Evolutionary conservation across 163 green algal genomes (phyloP).

Genomic region (Chloromonas sp.): DNA sequence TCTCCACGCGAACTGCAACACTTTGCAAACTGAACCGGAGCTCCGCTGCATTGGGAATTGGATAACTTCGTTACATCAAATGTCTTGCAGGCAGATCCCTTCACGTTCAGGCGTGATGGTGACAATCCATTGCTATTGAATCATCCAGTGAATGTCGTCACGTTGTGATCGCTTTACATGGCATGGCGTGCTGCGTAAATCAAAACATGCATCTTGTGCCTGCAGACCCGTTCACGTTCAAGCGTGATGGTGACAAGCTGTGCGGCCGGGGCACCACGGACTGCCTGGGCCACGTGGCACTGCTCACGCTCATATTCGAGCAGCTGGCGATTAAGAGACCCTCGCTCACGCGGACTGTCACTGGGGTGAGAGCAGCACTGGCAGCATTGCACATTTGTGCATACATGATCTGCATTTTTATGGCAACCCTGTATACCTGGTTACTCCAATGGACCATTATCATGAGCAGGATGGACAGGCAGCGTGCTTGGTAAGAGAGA

Average conservation of each 20-base stretch:
- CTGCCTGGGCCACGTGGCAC: constrained; percentile 72
- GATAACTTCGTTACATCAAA: too few species aligned
- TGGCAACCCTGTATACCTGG: too few species aligned
- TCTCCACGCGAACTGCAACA: too few species aligned
- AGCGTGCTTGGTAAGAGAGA: too few species aligned
- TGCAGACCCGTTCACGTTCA: constrained; percentile 10
- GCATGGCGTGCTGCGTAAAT: too few species aligned
- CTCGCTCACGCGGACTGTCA: constrained; percentile 49
- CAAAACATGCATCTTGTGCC: too few species aligned
- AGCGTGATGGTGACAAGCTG: constrained; percentile 56
- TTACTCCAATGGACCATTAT: not conserved
- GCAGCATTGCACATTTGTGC: not conserved
- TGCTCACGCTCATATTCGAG: constrained; percentile 65
- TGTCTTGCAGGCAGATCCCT: not conserved
- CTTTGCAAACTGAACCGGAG: too few species aligned
- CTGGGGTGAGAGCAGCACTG: constrained; percentile 20
- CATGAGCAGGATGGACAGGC: not conserved
- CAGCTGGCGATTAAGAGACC: constrained; percentile 43
- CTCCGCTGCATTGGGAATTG: too few species aligned
- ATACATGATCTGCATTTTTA: not conserved
- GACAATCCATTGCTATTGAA: constrained; percentile 45
- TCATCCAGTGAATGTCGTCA: too few species aligned
- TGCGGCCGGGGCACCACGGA: constrained; percentile 64
- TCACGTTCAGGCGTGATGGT: constrained; percentile 27
- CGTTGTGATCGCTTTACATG: too few species aligned